phyloP scores from a whole-genome alignment of 192 early-diverging fungal species.

The Obelidium mucronatum region DNA sequence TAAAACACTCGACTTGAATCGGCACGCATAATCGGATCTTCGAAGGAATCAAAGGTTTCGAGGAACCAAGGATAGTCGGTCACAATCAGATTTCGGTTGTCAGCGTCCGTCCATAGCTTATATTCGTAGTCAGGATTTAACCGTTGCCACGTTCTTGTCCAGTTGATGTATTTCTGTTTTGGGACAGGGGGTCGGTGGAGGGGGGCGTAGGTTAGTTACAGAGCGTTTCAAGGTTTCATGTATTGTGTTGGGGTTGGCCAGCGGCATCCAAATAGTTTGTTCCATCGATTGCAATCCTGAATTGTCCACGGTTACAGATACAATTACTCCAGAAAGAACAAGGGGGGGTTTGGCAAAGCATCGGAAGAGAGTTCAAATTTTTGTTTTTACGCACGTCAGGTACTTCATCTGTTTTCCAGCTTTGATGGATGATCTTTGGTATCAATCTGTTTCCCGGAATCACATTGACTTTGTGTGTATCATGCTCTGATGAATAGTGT shows the following conservation, averaged over 20 bases:
- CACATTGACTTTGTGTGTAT: not conserved
- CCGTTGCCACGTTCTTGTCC: not conserved
- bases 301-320: not conserved
- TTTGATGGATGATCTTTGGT: not conserved
- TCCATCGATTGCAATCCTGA: not conserved
- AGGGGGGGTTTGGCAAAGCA: not conserved
- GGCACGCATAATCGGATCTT: constrained; percentile 37
- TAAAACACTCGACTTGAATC: constrained; percentile 47
- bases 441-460: not conserved
- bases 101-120: constrained; percentile 43
- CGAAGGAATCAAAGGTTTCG: constrained; percentile 32
- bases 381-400: not conserved
- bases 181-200: too few relatives aligned
- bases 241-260: too few relatives aligned
- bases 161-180: constrained; percentile 1
- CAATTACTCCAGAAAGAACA: not conserved
- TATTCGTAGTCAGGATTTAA: constrained; percentile 15
- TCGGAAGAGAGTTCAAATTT: too few relatives aligned
- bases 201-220: too few relatives aligned
- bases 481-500: not conserved
- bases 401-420: not conserved
- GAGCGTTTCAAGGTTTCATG: too few relatives aligned
- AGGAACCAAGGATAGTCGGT: constrained; percentile 45
- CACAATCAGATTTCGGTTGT: constrained; percentile 35
- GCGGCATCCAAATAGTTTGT: too few relatives aligned